Percentiles rank a stretch among this genome's conserved stretches.
Conservation (phyloP, 768 basidiomycete species). For the Hericium rajendrae region DNA sequence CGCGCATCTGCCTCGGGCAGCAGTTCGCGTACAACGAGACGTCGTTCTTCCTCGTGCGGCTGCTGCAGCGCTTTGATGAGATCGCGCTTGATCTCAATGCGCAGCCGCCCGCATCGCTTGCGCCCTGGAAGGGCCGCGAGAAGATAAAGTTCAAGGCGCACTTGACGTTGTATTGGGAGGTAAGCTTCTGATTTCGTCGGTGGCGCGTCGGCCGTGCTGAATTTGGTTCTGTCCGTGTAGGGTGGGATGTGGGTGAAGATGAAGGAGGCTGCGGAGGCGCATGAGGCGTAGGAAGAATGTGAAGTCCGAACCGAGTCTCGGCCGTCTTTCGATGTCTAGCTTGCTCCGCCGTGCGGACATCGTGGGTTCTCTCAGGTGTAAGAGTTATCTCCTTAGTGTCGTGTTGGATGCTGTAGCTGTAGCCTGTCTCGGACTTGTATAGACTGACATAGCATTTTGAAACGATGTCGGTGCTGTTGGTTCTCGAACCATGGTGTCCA, state of each 20-base stretch:
- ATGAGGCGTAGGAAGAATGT: too few species aligned
- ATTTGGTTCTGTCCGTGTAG: neutral
- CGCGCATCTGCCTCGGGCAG: slow-evolving; percentile 50
- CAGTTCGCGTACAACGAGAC: slow-evolving; percentile 47
- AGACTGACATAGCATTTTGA: too few species aligned
- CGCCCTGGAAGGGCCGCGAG: neutral
- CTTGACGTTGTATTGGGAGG: neutral
- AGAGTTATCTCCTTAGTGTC: too few species aligned
- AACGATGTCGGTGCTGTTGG: too few species aligned
- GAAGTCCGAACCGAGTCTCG: too few species aligned
- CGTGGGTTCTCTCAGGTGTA: too few species aligned
- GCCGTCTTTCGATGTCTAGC: too few species aligned
- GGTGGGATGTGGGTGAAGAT: slow-evolving; percentile 1
- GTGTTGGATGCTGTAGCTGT: too few species aligned
- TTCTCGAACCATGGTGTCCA: too few species aligned
- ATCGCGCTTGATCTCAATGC: slow-evolving; percentile 13
- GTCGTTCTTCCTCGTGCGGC: slow-evolving; percentile 43
- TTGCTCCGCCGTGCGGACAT: too few species aligned
- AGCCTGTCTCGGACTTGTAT: too few species aligned
- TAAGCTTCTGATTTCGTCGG: neutral
- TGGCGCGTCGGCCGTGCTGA: neutral
- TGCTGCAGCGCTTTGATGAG: slow-evolving; percentile 38
- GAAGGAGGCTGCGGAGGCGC: neutral
- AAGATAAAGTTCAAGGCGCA: slow-evolving; percentile 11
- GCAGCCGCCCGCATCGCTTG: slow-evolving; percentile 9